Evolutionary conservation across 2,329 filamentous ascomycete genomes (phyloP), one percentile per base, ranked within the genome.

Genomic region (Fusarium piperis): DNA sequence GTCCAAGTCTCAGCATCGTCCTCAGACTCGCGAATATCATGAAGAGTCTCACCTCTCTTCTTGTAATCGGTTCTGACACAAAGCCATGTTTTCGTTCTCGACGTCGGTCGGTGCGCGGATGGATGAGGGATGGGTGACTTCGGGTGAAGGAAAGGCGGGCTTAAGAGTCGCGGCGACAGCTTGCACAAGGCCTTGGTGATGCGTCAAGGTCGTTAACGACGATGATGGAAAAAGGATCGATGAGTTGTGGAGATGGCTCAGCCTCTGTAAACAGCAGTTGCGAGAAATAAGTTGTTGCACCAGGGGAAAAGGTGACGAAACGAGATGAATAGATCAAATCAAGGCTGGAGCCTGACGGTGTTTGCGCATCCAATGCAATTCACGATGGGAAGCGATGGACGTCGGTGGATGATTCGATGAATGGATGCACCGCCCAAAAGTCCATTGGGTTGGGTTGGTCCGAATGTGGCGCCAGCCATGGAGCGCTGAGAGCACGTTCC

Each of bases 1-100:
- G 76, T 30, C 38, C 35, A 41, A 59, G 44, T 53, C 59, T 76
- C 55, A 79, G 80, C 66, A 59, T 64, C 52, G 20, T 52, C 44
- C 60, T 39, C 7, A 46, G 11, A 35, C 16, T 18, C 36, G 18
- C 13, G 39, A 16, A 39, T 26, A 32, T 33, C 28, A n/a, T 51
- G 48, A 33, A 30, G 15, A 64, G 32, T 41, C 89, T 73, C 87
- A 95, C 93, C 94, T 87, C 86, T 97, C 94, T 83, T 97, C 94
- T 73, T 94, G 92, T 39, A 97, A 87, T 68, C 95, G 89, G 79
- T 97, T 97, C 79, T 93, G 90, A 80, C 94, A 97, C 59, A 98
- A 89, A 76, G 94, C 92, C 94, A 97, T 97, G 67, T n/a, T 41
- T 60, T 64, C 41, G 51, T 60, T 30, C 36, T 30, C 39, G 41